These are phyloP conservation scores for Chamaecrista fasciculata DNA, from an alignment of 306 rosid genomes.

Conservation along the genomic window DNA sequence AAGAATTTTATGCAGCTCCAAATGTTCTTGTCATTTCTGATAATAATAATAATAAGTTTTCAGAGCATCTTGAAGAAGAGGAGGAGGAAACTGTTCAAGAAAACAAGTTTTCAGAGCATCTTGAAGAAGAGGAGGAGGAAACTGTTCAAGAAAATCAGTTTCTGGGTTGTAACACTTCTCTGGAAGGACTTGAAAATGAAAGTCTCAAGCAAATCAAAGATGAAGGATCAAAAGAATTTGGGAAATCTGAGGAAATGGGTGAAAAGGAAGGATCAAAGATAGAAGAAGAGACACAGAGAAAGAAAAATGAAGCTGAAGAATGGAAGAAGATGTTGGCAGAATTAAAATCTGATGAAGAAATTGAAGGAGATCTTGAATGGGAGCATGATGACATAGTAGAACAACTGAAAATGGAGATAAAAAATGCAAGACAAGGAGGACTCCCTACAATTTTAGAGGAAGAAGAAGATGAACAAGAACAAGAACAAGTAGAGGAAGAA, in stretches of 20 bases:
- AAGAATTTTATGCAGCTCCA: conserved; percentile 46
- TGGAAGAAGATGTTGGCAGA: conserved; percentile 27
- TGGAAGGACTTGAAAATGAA: conserved; percentile 9
- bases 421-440: conserved; percentile 67
- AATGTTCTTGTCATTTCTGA: conserved; percentile 21
- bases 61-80: background rate
- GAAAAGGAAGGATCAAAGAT: conserved; percentile 19
- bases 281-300: conserved; percentile 18
- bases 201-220: background rate
- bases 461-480: conserved; percentile 46
- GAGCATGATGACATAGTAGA: conserved; percentile 77
- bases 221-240: background rate
- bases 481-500: conserved; percentile 49
- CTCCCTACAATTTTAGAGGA: conserved; percentile 78
- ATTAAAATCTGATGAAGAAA: conserved; percentile 25
- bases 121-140: conserved; percentile 12
- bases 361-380: conserved; percentile 45
- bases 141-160: conserved; percentile 32
- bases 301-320: conserved; percentile 25
- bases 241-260: background rate
- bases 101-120: no score
- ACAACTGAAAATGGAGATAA: conserved; percentile 66
- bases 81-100: no score
- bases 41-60: conserved; percentile 15
- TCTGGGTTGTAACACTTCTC: conserved; percentile 28